Percentiles rank a stretch among this genome's conserved stretches.
Evolutionary conservation across 1,139 yeast species (phyloP).

Genomic region (Pichia terricola): DNA sequence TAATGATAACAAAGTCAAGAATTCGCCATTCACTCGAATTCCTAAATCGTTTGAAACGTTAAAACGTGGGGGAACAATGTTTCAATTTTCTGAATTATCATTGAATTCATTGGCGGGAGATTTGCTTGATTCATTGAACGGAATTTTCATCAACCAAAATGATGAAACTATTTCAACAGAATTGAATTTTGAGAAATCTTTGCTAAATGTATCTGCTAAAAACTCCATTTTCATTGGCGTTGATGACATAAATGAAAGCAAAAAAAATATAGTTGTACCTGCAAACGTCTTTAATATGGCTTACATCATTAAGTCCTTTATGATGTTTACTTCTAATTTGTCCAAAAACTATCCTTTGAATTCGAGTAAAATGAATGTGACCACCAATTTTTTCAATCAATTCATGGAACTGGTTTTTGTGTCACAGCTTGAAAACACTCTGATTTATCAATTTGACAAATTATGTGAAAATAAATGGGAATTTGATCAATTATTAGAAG

Average conservation of each 20-base stretch:
- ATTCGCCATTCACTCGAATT: slow-evolving; percentile 18
- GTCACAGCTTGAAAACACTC: slow-evolving; percentile 51
- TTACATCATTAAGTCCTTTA: slow-evolving; percentile 53
- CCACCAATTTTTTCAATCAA: slow-evolving; percentile 43
- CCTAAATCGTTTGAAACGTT: slow-evolving; percentile 14
- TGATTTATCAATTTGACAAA: slow-evolving; percentile 32
- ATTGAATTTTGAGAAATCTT: not conserved
- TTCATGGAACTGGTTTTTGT: slow-evolving; percentile 60
- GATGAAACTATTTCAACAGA: slow-evolving; percentile 6
- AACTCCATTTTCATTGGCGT: slow-evolving; percentile 40
- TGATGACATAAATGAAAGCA: slow-evolving; percentile 36
- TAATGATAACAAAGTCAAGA: slow-evolving; percentile 8
- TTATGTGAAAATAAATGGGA: slow-evolving; percentile 11
- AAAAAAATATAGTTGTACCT: slow-evolving; percentile 61
- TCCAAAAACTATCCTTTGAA: slow-evolving; percentile 20
- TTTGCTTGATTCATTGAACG: slow-evolving; percentile 36
- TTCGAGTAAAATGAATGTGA: slow-evolving; percentile 16
- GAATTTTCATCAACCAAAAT: slow-evolving; percentile 50
- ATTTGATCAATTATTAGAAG: slow-evolving; percentile 37
- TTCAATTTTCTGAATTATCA: slow-evolving; percentile 41
- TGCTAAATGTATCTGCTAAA: slow-evolving; percentile 1
- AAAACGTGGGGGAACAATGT: slow-evolving; percentile 29
- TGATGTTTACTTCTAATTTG: slow-evolving; percentile 47
- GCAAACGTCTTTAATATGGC: slow-evolving; percentile 79
- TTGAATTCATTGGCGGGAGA: slow-evolving; percentile 18